Percentiles rank a stretch among this genome's conserved stretches.
Evolutionary conservation across 805 yeast genomes (phyloP).

Genomic region (Kodamaea nitidulidarum): DNA sequence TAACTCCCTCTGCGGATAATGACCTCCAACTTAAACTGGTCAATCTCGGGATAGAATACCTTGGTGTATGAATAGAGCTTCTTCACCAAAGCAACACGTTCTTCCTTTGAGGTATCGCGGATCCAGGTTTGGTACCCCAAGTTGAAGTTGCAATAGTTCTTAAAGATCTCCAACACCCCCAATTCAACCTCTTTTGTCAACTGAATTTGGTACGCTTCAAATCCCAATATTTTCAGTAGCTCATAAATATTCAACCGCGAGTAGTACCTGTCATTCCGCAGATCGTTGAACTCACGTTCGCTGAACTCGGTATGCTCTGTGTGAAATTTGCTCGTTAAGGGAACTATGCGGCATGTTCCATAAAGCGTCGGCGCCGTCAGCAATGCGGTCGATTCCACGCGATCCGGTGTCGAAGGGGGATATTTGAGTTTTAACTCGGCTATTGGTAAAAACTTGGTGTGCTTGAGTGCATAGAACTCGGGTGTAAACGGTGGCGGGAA

Average conservation of each 20-base stretch:
- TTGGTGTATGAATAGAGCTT: constrained; percentile 47
- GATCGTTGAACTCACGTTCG: not conserved
- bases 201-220: constrained; percentile 41
- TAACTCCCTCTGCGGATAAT: constrained; percentile 80
- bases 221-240: constrained; percentile 47
- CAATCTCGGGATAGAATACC: constrained; percentile 46
- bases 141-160: constrained; percentile 60
- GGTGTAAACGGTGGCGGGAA: not conserved
- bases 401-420: too few species aligned
- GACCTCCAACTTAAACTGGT: constrained; percentile 56
- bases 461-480: not conserved
- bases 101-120: constrained; percentile 60
- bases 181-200: constrained; percentile 57
- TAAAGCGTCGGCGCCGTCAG: not conserved
- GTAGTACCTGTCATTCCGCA: constrained; percentile 28
- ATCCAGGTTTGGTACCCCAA: constrained; percentile 83
- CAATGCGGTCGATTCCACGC: too few species aligned
- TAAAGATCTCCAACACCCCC: constrained; percentile 49
- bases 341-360: constrained; percentile 1
- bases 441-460: not conserved
- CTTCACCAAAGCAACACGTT: constrained; percentile 47
- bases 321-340: not conserved
- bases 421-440: not conserved
- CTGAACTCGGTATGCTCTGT: not conserved
- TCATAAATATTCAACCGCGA: constrained; percentile 58